Percentiles rank a stretch among this genome's conserved stretches.
Evolutionary conservation across 2,329 filamentous ascomycete species (phyloP).

Genomic region (Apiospora aurea): DNA sequence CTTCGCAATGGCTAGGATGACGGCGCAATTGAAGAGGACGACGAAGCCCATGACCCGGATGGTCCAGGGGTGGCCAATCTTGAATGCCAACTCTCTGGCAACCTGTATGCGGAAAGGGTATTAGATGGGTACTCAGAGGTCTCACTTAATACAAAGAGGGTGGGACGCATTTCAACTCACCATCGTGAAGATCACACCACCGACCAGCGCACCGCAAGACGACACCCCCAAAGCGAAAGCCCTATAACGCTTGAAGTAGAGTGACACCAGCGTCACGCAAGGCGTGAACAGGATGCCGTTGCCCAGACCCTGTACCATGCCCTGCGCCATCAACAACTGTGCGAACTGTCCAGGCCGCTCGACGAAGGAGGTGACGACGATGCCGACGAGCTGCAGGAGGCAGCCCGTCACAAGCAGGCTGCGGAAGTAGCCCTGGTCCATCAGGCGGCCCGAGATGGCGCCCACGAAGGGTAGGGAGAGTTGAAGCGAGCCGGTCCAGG

Average conservation of each 20-base stretch:
- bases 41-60: conserved; percentile 26
- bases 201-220: conserved; percentile 42
- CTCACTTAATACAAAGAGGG: neutral
- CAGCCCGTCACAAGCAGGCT: conserved; percentile 55
- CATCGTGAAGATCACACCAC: conserved; percentile 27
- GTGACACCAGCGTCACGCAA: conserved; percentile 37
- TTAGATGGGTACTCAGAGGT: neutral
- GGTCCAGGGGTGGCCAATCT: conserved; percentile 25
- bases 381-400: conserved; percentile 55
- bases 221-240: conserved; percentile 45
- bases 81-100: neutral
- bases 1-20: conserved; percentile 44
- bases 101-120: conserved; percentile 32
- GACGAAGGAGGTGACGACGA: conserved; percentile 58
- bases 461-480: conserved; percentile 59
- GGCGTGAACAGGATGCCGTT: conserved; percentile 39
- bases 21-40: conserved; percentile 38
- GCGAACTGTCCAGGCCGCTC: conserved; percentile 51
- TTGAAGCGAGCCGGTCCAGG: conserved; percentile 60
- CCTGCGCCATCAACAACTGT: conserved; percentile 61
- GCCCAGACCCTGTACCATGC: conserved; percentile 55
- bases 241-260: conserved; percentile 42
- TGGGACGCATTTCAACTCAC: conserved; percentile 41
- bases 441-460: conserved; percentile 54
- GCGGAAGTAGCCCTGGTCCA: conserved; percentile 58